Evolutionary conservation across 805 yeast species (phyloP).

Genomic region (Kluyveromyces lactis): DNA sequence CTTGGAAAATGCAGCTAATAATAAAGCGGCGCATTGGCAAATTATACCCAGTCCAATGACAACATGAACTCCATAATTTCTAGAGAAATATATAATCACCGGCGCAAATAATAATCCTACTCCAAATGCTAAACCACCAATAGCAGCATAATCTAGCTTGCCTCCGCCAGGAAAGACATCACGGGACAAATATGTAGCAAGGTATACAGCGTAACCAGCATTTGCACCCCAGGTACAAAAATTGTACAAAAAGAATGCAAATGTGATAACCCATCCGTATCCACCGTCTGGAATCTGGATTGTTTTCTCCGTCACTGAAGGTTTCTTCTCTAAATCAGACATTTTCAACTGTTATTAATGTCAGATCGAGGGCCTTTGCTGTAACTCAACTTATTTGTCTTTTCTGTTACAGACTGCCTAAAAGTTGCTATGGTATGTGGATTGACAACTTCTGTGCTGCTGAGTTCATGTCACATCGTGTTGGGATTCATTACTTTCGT

Average conservation of each 20-base stretch:
- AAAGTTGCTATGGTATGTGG: too few species aligned
- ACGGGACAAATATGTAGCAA: constrained; percentile 39
- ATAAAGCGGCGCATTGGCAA: constrained; percentile 39
- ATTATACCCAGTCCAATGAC: constrained; percentile 37
- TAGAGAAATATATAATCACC: constrained; percentile 37
- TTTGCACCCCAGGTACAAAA: constrained; percentile 53
- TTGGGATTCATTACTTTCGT: too few species aligned
- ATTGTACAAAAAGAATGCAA: constrained; percentile 36
- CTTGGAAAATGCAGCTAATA: constrained; percentile 44
- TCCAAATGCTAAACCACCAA: constrained; percentile 55
- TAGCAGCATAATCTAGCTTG: constrained; percentile 43
- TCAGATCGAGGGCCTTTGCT: too few species aligned
- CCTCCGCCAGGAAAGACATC: constrained; percentile 39
- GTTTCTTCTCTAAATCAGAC: neutral
- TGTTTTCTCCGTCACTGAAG: neutral
- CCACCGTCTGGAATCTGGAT: constrained; percentile 39
- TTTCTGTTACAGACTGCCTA: too few species aligned
- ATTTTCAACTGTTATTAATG: too few species aligned
- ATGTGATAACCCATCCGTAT: constrained; percentile 44
- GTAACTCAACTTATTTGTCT: too few species aligned
- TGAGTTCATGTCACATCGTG: too few species aligned
- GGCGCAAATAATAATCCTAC: constrained; percentile 45
- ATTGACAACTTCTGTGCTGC: too few species aligned
- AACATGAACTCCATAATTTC: constrained; percentile 34
- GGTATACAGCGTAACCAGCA: constrained; percentile 45